Evolutionary conservation across 495 filamentous ascomycete species (phyloP).

Genomic region (Neohortaea acidophila): DNA sequence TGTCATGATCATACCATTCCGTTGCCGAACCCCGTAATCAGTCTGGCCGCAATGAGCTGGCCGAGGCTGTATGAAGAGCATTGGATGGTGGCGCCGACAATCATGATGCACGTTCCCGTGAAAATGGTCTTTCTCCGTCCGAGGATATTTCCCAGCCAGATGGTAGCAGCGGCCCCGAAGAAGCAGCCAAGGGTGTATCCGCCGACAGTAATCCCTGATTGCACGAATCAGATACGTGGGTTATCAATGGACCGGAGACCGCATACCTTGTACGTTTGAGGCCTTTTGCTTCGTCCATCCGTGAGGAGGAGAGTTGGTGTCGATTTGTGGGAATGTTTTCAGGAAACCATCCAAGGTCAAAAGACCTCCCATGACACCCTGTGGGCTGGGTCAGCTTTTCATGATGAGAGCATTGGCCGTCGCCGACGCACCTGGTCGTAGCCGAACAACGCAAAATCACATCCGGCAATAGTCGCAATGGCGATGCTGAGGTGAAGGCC

Average conservation of each 20-base stretch:
- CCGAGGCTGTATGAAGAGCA: conserved; percentile 42
- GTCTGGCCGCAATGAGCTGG: conserved; percentile 48
- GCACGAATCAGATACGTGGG: background rate
- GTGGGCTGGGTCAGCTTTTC: conserved; percentile 2
- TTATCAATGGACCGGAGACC: background rate
- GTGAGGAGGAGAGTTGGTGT: conserved; percentile 18
- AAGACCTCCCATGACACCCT: conserved; percentile 26
- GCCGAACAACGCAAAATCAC: conserved; percentile 41
- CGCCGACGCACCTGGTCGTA: conserved; percentile 15
- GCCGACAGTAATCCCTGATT: conserved; percentile 36
- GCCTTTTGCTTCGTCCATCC: conserved; percentile 17
- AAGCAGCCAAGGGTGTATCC: conserved; percentile 66
- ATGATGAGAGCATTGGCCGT: background rate
- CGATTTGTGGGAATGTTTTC: conserved; percentile 22
- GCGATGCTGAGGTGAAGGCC: conserved; percentile 51
- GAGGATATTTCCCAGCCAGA: conserved; percentile 56
- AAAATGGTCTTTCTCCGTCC: conserved; percentile 60
- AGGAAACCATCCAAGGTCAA: conserved; percentile 22
- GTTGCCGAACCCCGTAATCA: conserved; percentile 50
- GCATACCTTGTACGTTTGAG: conserved; percentile 23
- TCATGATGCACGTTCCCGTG: conserved; percentile 53
- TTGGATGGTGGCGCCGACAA: conserved; percentile 53
- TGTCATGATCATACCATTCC: conserved; percentile 14
- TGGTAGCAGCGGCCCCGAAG: conserved; percentile 49
- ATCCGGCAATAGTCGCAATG: conserved; percentile 51